Evolutionary conservation across 345 rosid genomes (phyloP).

Genomic region (Eucalyptus pauciflora): DNA sequence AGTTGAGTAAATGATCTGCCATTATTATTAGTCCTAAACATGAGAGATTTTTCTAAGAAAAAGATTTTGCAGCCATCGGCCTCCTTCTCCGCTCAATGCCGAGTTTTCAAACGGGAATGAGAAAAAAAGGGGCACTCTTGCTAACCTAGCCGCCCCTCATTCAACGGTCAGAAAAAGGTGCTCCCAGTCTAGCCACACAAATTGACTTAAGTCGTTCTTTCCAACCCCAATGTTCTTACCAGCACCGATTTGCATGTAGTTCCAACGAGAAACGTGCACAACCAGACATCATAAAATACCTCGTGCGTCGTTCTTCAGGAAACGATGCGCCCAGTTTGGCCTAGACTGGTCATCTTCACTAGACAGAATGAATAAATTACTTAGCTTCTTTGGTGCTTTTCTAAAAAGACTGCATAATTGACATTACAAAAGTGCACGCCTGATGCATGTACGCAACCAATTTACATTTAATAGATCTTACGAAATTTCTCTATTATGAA

Average conservation of each 20-base stretch:
- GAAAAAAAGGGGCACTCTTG: not conserved
- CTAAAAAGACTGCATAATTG: not conserved
- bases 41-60: too few species aligned
- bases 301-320: not conserved
- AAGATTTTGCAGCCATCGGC: too few species aligned
- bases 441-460: not conserved
- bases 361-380: not conserved
- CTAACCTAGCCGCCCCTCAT: too few species aligned
- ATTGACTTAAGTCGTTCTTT: too few species aligned
- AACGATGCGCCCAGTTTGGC: not conserved
- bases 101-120: too few species aligned
- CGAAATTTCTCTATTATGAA: not conserved
- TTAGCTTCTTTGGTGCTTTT: not conserved
- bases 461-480: not conserved
- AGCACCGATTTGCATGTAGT: not conserved
- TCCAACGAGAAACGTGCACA: not conserved
- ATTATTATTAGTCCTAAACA: too few species aligned
- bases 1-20: too few species aligned
- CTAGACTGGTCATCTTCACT: not conserved
- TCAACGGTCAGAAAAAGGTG: too few species aligned
- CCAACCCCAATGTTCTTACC: too few species aligned
- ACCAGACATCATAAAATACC: not conserved
- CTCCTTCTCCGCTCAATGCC: too few species aligned
- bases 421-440: not conserved
- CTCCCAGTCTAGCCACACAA: too few species aligned